phyloP scores from a whole-genome alignment of 2,329 filamentous ascomycete species.

The Huntiella moniliformis region DNA sequence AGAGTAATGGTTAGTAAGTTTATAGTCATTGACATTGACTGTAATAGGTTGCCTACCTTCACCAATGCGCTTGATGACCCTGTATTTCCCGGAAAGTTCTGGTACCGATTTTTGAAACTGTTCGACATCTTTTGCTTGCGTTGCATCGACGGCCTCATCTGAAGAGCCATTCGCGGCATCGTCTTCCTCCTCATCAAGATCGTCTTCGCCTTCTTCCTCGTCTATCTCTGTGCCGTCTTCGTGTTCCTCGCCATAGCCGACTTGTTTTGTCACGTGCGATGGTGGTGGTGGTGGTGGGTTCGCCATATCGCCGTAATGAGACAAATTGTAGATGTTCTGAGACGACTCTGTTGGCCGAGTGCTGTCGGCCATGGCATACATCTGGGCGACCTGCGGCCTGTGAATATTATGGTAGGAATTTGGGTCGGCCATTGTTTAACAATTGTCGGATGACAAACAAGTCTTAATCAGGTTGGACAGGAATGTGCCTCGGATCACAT shows the following conservation, averaged over 20 bases:
- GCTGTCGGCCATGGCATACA: constrained; percentile 10
- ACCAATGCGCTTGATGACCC: constrained; percentile 88
- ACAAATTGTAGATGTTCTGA: constrained; percentile 3
- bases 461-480: too few relatives aligned
- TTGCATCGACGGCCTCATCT: constrained; percentile 26
- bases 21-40: not conserved
- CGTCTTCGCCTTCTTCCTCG: constrained; percentile 20
- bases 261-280: not conserved
- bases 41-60: constrained; percentile 45
- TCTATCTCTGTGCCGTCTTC: constrained; percentile 17
- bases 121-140: constrained; percentile 63
- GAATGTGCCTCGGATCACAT: too few relatives aligned
- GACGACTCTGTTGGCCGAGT: constrained; percentile 5
- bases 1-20: constrained; percentile 11
- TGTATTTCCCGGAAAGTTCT: constrained; percentile 66
- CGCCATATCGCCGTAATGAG: not conserved
- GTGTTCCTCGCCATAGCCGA: not conserved
- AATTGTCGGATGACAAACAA: too few relatives aligned
- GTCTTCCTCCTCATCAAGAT: constrained; percentile 22
- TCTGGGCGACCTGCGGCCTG: constrained; percentile 7
- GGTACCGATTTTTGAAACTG: constrained; percentile 67
- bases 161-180: constrained; percentile 17
- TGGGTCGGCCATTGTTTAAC: too few relatives aligned
- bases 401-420: not conserved
- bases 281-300: not conserved